Evolutionary conservation across 306 rosid species (phyloP).

Genomic region (Chamaecrista fasciculata): DNA sequence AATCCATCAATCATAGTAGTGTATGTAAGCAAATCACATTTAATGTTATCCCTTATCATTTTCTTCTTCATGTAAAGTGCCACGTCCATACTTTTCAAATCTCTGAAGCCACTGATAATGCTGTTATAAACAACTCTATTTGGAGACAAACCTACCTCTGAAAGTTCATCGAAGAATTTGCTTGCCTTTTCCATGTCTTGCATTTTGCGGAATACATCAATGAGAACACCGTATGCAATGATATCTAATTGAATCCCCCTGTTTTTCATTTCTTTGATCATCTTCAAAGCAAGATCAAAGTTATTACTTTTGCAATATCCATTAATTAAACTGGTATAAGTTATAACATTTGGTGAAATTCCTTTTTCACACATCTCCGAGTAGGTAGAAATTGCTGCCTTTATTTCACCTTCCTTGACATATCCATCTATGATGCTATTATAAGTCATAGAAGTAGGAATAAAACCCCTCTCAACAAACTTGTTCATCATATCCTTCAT

Average conservation of each 20-base stretch:
- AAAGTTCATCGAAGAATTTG: conserved; percentile 54
- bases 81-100: conserved; percentile 63
- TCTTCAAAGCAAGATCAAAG: conserved; percentile 58
- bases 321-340: conserved; percentile 63
- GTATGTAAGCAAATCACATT: conserved; percentile 59
- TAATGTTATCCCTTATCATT: conserved; percentile 57
- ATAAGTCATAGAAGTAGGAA: conserved; percentile 54
- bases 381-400: conserved; percentile 47
- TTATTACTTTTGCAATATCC: conserved; percentile 63
- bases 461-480: conserved; percentile 50
- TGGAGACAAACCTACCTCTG: conserved; percentile 67
- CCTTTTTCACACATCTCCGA: conserved; percentile 59
- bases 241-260: conserved; percentile 61
- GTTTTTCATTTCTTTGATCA: conserved; percentile 56
- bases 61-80: conserved; percentile 54
- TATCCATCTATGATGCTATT: conserved; percentile 68
- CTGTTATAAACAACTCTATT: conserved; percentile 58
- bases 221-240: conserved; percentile 53
- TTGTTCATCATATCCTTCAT: conserved; percentile 43
- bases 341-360: conserved; percentile 55
- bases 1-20: conserved; percentile 64
- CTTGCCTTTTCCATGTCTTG: conserved; percentile 65
- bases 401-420: conserved; percentile 56
- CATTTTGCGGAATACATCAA: conserved; percentile 65
- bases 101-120: conserved; percentile 65